Evolutionary conservation across 2,329 filamentous ascomycete species (phyloP).

Genomic region (Aspergillus sp.): DNA sequence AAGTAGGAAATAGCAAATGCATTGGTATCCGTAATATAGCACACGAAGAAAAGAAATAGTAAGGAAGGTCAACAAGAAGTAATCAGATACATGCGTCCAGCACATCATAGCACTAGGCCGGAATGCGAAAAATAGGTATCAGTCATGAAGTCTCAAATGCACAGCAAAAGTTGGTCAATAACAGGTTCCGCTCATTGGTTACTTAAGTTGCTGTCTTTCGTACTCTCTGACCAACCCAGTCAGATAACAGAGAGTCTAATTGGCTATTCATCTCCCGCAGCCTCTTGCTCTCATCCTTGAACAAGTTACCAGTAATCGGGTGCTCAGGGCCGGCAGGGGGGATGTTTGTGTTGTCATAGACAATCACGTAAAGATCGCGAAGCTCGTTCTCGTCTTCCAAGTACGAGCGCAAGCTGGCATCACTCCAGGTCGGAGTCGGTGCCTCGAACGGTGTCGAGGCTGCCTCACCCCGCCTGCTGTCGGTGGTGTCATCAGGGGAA

Average conservation of each 20-base stretch:
- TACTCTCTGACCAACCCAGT: conserved; percentile 63
- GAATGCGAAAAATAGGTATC: neutral
- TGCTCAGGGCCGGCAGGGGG: conserved; percentile 79
- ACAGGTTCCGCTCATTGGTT: conserved; percentile 13
- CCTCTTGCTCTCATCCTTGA: conserved; percentile 82
- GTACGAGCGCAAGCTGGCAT: conserved; percentile 80
- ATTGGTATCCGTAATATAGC: conserved; percentile 7
- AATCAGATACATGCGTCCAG: conserved; percentile 7
- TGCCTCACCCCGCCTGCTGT: conserved; percentile 35
- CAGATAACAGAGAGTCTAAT: conserved; percentile 82
- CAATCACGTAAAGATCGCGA: conserved; percentile 82
- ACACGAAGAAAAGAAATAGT: conserved; percentile 4
- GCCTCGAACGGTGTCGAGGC: conserved; percentile 56
- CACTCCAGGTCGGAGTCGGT: conserved; percentile 73
- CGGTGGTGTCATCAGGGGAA: conserved; percentile 34
- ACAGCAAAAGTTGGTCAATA: too few relatives aligned
- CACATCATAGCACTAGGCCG: conserved; percentile 8
- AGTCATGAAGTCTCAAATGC: neutral
- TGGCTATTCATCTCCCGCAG: conserved; percentile 85
- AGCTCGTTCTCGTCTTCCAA: conserved; percentile 89
- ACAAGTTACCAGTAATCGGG: conserved; percentile 76
- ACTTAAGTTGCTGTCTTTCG: conserved; percentile 18
- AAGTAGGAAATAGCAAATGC: neutral
- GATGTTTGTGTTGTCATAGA: conserved; percentile 87
- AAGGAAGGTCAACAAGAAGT: conserved; percentile 1